These are phyloP conservation scores for Ballota nigra DNA, from an alignment of 257 asterid genomes.

Conservation along the genomic window DNA sequence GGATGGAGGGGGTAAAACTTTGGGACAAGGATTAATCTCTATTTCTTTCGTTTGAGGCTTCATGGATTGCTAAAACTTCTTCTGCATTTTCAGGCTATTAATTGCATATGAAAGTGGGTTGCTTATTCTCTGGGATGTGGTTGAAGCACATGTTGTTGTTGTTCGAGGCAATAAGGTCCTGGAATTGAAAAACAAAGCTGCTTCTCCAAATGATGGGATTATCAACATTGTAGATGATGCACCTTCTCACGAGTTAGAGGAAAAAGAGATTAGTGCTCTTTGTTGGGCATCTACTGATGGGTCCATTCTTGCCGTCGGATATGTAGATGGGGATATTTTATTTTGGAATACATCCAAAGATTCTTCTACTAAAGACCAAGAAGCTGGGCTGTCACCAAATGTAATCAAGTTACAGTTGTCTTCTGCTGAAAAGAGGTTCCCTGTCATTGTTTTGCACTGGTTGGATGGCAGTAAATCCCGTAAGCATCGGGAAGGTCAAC, in stretches of 20 bases:
- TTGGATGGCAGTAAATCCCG: conserved; percentile 52
- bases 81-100: conserved; percentile 55
- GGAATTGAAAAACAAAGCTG: conserved; percentile 50
- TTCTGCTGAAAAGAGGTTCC: conserved; percentile 79
- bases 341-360: conserved; percentile 66
- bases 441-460: conserved; percentile 83
- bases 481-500: conserved; percentile 57
- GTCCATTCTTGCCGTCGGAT: conserved; percentile 79
- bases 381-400: conserved; percentile 43
- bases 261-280: conserved; percentile 83
- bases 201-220: conserved; percentile 36
- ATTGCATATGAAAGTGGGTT: conserved; percentile 82
- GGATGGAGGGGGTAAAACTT: conserved; percentile 13
- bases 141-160: conserved; percentile 49
- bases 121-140: conserved; percentile 85
- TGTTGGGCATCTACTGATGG: conserved; percentile 92
- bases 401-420: conserved; percentile 80
- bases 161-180: conserved; percentile 77
- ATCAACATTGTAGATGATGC: conserved; percentile 33
- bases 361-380: conserved; percentile 42
- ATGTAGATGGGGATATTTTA: conserved; percentile 84
- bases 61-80: conserved; percentile 15
- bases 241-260: conserved; percentile 52
- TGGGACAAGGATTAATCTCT: conserved; percentile 10
- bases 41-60: conserved; percentile 6